phyloP scores from a whole-genome alignment of 2,329 filamentous ascomycete species.

The Whalleya microplaca region DNA sequence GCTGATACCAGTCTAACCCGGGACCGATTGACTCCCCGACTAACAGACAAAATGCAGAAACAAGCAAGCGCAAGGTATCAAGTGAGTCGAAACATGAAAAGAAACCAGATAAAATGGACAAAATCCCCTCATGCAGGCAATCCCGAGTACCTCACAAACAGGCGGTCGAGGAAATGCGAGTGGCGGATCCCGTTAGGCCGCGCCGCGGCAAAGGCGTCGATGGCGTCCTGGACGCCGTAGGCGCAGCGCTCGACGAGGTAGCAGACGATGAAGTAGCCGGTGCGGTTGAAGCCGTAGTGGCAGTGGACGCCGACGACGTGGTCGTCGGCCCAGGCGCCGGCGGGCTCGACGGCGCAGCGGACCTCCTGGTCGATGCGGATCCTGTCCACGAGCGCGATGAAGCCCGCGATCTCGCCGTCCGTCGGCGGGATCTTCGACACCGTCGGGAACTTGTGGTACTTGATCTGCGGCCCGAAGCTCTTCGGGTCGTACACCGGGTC shows the following conservation, averaged over 20 bases:
- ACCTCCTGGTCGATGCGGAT: constrained; percentile 59
- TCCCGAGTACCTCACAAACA: constrained; percentile 75
- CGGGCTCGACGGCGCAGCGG: constrained; percentile 44
- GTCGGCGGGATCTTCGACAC: constrained; percentile 87
- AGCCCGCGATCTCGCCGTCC: constrained; percentile 55
- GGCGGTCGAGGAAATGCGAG: constrained; percentile 81
- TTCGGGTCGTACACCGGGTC: constrained; percentile 85
- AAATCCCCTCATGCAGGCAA: constrained; percentile 10
- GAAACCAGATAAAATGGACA: too few relatives aligned
- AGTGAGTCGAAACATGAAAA: neutral
- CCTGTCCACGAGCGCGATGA: constrained; percentile 61
- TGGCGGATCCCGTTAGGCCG: constrained; percentile 86
- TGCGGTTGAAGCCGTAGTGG: constrained; percentile 95
- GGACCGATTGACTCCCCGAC: neutral
- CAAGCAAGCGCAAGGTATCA: neutral
- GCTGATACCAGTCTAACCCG: constrained; percentile 4
- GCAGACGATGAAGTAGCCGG: constrained; percentile 86
- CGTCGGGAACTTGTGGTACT: constrained; percentile 86
- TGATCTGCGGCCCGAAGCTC: constrained; percentile 68
- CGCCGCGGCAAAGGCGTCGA: constrained; percentile 74
- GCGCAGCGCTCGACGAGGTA: constrained; percentile 85
- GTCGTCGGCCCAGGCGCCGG: constrained; percentile 44
- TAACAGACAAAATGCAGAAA: neutral
- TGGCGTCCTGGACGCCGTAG: constrained; percentile 73
- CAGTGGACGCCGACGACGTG: constrained; percentile 82